Conservation (phyloP, 352 stramenopile genomes). For the Phytopythium chamaehyphon region DNA sequence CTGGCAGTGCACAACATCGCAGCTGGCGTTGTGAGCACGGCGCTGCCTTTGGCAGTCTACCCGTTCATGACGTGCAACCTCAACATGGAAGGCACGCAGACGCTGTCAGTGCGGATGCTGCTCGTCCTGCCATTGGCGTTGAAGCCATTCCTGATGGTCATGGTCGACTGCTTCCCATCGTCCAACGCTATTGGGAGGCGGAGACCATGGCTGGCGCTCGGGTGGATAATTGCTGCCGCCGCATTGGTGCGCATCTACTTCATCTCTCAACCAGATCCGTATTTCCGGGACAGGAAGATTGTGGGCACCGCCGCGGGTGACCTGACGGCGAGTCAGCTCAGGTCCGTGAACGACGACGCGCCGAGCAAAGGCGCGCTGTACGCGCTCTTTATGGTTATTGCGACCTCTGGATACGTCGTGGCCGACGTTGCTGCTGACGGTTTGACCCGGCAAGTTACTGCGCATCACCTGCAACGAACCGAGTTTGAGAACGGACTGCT, state of each 20-base stretch:
- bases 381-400: slow-evolving; percentile 61
- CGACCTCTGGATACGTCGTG: slow-evolving; percentile 70
- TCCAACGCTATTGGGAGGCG: slow-evolving; percentile 19
- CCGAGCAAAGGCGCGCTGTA: slow-evolving; percentile 38
- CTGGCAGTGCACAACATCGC: slow-evolving; percentile 47
- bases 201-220: slow-evolving; percentile 25
- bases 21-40: slow-evolving; percentile 48
- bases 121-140: slow-evolving; percentile 47
- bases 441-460: slow-evolving; percentile 35
- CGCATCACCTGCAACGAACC: slow-evolving; percentile 8
- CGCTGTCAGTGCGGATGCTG: slow-evolving; percentile 42
- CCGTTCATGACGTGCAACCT: slow-evolving; percentile 65
- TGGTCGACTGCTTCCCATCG: slow-evolving; percentile 30
- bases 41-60: slow-evolving; percentile 47
- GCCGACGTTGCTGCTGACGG: slow-evolving; percentile 74
- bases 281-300: slow-evolving; percentile 32
- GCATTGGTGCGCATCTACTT: slow-evolving; percentile 31
- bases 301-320: slow-evolving; percentile 17
- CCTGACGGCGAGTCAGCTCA: slow-evolving; percentile 25
- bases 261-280: slow-evolving; percentile 36
- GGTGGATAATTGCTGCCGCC: slow-evolving; percentile 31
- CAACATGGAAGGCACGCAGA: slow-evolving; percentile 68
- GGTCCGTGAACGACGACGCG: slow-evolving; percentile 36
- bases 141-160: slow-evolving; percentile 41
- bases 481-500: slow-evolving; percentile 16